These are phyloP conservation scores for Viola pubescens DNA, from an alignment of 441 rosid species.

Conservation along the genomic window DNA sequence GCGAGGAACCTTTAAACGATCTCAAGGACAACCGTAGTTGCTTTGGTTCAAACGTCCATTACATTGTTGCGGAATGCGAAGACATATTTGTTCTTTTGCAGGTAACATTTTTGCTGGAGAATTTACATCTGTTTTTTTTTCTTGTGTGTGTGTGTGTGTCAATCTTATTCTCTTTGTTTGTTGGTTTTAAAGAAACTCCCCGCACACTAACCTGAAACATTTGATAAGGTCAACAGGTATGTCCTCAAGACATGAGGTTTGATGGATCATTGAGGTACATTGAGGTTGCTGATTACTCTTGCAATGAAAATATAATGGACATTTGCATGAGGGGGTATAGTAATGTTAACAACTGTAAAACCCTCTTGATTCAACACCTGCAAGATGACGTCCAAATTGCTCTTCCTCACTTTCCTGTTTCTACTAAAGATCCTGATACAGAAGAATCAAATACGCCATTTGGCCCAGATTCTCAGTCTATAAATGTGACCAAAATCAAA, in stretches of 20 bases:
- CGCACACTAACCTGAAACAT: conserved; percentile 29
- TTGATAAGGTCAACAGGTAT: conserved; percentile 59
- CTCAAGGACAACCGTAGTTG: conserved; percentile 25
- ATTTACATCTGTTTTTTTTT: conserved; percentile 13
- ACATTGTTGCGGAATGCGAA: conserved; percentile 65
- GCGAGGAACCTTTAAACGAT: conserved; percentile 20
- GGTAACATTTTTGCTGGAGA: conserved; percentile 46
- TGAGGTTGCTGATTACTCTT: conserved; percentile 57
- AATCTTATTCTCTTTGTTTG: conserved; percentile 6
- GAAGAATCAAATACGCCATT: conserved; percentile 25
- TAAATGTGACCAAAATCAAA: conserved; percentile 44
- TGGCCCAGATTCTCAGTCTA: conserved; percentile 33
- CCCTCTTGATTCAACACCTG: conserved; percentile 37
- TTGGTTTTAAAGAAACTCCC: conserved; percentile 12
- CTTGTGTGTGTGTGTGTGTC: background rate
- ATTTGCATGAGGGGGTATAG: conserved; percentile 19
- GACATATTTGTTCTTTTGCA: conserved; percentile 50
- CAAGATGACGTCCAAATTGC: conserved; percentile 56
- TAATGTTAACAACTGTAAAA: conserved; percentile 21
- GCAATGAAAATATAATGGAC: conserved; percentile 22
- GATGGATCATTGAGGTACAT: conserved; percentile 58
- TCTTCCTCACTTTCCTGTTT: conserved; percentile 55
- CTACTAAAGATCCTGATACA: conserved; percentile 27
- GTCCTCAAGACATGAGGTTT: conserved; percentile 59
- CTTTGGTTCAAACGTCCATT: conserved; percentile 37